These are phyloP conservation scores for Nicotiana undulata DNA, from an alignment of 257 asterid species.

Conservation along the genomic window DNA sequence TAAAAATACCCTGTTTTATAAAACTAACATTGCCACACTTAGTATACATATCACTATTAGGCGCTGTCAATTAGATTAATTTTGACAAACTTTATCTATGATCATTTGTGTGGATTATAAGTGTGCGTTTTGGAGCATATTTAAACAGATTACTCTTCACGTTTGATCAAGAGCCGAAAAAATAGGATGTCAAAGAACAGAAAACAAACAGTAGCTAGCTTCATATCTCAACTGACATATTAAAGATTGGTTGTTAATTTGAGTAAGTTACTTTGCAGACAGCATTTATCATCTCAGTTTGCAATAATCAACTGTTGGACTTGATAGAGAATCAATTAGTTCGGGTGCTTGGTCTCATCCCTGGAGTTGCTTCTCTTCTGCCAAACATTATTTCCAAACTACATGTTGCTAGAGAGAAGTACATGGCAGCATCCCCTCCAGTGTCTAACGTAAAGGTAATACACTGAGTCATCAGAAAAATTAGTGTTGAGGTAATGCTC, in stretches of 20 bases:
- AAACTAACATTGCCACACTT: neutral
- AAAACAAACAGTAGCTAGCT: neutral
- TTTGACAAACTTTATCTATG: neutral
- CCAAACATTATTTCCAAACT: constrained; percentile 19
- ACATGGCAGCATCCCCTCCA: constrained; percentile 22
- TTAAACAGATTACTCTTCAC: neutral
- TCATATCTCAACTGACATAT: neutral
- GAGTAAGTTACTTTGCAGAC: constrained; percentile 15
- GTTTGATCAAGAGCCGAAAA: neutral
- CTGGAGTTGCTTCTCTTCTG: constrained; percentile 25
- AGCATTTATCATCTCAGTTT: constrained; percentile 27
- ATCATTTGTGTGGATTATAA: neutral
- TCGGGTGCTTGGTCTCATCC: constrained; percentile 23
- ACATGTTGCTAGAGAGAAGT: constrained; percentile 17
- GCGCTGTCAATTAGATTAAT: neutral
- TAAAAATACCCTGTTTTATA: neutral
- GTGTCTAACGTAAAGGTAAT: constrained; percentile 20
- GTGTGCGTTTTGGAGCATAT: neutral
- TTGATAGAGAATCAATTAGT: constrained; percentile 18
- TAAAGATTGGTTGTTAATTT: neutral
- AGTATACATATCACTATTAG: neutral
- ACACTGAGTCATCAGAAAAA: neutral
- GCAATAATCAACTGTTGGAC: constrained; percentile 31
- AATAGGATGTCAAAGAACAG: constrained; percentile 1
- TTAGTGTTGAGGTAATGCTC: neutral